phyloP scores from a whole-genome alignment of 2,329 filamentous ascomycete genomes.

The Exophiala spinifera region DNA sequence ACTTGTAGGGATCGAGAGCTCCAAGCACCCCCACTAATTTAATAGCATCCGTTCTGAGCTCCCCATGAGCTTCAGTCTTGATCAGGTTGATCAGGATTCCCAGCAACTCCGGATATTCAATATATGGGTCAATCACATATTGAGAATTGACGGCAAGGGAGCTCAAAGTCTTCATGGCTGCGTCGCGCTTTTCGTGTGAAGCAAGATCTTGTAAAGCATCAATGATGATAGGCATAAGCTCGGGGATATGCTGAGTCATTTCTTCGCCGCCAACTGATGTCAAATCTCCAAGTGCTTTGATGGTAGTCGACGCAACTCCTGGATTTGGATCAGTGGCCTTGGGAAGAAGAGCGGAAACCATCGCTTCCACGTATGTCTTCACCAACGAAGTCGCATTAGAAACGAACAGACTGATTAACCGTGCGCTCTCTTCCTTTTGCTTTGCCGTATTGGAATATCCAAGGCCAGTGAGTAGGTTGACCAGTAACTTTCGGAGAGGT shows the following conservation, averaged over 20 bases:
- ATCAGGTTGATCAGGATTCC: conserved; percentile 93
- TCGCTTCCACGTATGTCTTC: conserved; percentile 94
- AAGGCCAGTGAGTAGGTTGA: conserved; percentile 93
- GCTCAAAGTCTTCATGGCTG: conserved; percentile 83
- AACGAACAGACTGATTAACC: conserved; percentile 86
- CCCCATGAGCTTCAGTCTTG: conserved; percentile 82
- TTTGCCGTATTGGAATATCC: conserved; percentile 92
- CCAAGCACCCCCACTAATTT: conserved; percentile 94
- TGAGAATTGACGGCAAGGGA: conserved; percentile 94
- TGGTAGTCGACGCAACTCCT: conserved; percentile 88
- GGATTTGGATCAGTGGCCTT: conserved; percentile 83
- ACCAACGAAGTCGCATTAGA: conserved; percentile 90
- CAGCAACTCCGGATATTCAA: conserved; percentile 90
- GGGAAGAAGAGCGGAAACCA: conserved; percentile 89
- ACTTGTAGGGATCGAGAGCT: conserved; percentile 91
- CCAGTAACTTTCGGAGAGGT: conserved; percentile 86
- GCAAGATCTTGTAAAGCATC: conserved; percentile 91
- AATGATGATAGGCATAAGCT: conserved; percentile 92
- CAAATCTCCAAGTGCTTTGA: conserved; percentile 90
- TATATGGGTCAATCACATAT: conserved; percentile 94
- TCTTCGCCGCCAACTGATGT: conserved; percentile 91
- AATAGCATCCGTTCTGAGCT: conserved; percentile 87
- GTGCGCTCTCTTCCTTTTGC: conserved; percentile 95
- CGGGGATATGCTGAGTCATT: conserved; percentile 86
- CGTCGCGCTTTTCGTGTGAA: conserved; percentile 83